Evolutionary conservation across 306 rosid species (phyloP), one percentile per base, ranked within the genome.

Genomic region (Prinsepia uniflora): DNA sequence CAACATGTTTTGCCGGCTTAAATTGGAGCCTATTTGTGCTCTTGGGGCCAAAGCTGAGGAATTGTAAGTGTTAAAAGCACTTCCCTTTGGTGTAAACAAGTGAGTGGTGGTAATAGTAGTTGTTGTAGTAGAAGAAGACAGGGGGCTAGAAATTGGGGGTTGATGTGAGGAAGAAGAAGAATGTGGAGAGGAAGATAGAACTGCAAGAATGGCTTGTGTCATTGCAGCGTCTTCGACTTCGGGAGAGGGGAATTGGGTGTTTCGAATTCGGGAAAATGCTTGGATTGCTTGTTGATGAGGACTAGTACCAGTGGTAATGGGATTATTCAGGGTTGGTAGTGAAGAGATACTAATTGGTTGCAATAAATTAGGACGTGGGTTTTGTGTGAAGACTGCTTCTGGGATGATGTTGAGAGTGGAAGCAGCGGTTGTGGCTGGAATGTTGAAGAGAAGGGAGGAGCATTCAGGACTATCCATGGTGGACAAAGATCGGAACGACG

Each of bases 401-500:
- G 80, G 49, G 50, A 60, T 75, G 46, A 9, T 20, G 7, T 48
- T 43, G 54, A n/a, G 77, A 58, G 71, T 7, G 46, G 59, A 11
- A 46, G 61, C 11, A 14, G 74, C 19, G 3, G 75, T 47, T 2
- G 88, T 72, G 39, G 71, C 73, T 4, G 88, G 85, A 66, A 78
- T 78, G 66, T 44, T 89, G 78, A 90, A 84, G 62, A 90, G 65
- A 62, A 90, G 87, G 44, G 90, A 84, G 5, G 96, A 90, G 39
- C 63, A 79, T 64, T 88, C 94, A 20, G 92, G 97, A 84, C 91
- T 89, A 14, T 83, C 96, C 45, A 86, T 65, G 70, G 96, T 72
- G 62, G 98, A 85, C n/a, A 83, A 14, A 63, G 96, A 92, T 85
- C 84, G 88, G 63, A 88, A 67, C 22, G 96, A 94, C 2, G 98